phyloP scores from a whole-genome alignment of 1,284 basidiomycete genomes.

The Sutorius eximius region DNA sequence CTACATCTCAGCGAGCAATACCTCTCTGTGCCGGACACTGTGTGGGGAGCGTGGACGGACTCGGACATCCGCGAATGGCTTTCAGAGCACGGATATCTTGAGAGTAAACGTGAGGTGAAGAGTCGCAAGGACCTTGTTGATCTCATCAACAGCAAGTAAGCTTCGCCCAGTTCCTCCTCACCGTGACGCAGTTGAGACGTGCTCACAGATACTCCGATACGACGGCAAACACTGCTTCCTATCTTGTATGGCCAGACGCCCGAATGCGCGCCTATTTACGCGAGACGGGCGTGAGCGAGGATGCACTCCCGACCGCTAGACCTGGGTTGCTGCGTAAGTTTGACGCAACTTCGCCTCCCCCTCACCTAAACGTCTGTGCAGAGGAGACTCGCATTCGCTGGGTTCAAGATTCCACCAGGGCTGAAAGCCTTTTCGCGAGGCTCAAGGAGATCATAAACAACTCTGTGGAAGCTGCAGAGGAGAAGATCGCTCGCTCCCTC shows the following conservation, averaged over 20 bases:
- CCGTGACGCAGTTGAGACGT: not conserved
- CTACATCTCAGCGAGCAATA: conserved; percentile 66
- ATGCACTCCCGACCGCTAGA: conserved; percentile 59
- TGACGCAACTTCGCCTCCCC: not conserved
- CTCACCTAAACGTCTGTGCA: conserved; percentile 22
- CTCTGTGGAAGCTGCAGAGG: conserved; percentile 68
- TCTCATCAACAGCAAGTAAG: conserved; percentile 66
- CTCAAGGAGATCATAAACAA: conserved; percentile 63
- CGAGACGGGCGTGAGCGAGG: conserved; percentile 69
- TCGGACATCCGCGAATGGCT: conserved; percentile 78
- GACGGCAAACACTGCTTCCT: conserved; percentile 51
- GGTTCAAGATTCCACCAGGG: conserved; percentile 58
- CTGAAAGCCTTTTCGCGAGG: conserved; percentile 57
- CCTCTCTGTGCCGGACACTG: conserved; percentile 60
- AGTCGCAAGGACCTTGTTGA: conserved; percentile 73
- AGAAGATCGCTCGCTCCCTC: conserved; percentile 52
- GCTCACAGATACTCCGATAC: conserved; percentile 20
- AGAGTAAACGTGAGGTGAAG: conserved; percentile 55
- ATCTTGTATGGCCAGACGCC: conserved; percentile 88
- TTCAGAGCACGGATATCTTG: conserved; percentile 68
- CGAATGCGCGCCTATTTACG: conserved; percentile 82
- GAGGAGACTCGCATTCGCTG: conserved; percentile 79
- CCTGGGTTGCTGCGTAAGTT: conserved; percentile 71
- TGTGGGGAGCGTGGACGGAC: conserved; percentile 78
- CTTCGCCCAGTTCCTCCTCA: not conserved